These are phyloP conservation scores for Glycyrrhiza uralensis DNA, from an alignment of 306 rosid genomes.

Conservation along the genomic window DNA sequence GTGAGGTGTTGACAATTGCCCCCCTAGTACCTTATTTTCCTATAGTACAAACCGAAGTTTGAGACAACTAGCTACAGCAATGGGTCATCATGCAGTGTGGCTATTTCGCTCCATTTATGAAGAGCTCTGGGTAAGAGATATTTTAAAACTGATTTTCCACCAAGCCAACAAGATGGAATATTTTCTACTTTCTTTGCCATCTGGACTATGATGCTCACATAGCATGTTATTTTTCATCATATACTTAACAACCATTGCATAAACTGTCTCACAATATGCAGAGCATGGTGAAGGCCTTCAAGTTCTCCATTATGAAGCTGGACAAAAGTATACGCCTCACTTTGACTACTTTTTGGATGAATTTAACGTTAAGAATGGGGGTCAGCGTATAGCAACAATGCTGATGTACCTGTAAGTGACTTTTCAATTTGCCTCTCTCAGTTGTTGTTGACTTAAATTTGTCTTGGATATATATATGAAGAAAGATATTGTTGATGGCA, in stretches of 20 bases:
- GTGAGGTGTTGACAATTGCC: too few species aligned
- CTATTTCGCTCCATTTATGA: background rate
- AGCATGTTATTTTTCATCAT: conserved; percentile 12
- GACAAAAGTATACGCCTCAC: conserved; percentile 87
- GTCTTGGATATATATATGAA: conserved; percentile 1
- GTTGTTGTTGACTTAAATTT: background rate
- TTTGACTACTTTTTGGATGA: conserved; percentile 71
- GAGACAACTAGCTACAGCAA: conserved; percentile 1
- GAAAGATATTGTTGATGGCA: background rate
- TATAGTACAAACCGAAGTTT: too few species aligned
- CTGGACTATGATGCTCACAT: conserved; percentile 15
- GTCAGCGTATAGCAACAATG: conserved; percentile 89
- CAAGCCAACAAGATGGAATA: background rate
- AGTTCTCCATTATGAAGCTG: conserved; percentile 90
- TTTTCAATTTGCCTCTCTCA: background rate
- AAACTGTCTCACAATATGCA: conserved; percentile 33
- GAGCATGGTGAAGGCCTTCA: conserved; percentile 96
- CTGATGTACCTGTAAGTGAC: conserved; percentile 90
- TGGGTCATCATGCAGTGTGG: background rate
- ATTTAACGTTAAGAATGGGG: conserved; percentile 60
- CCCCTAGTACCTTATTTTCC: too few species aligned
- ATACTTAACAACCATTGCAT: too few species aligned
- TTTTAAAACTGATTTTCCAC: background rate
- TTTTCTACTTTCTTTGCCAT: background rate
- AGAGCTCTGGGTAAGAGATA: background rate